phyloP scores from a whole-genome alignment of 495 filamentous ascomycete species.

The Poronia punctata region DNA sequence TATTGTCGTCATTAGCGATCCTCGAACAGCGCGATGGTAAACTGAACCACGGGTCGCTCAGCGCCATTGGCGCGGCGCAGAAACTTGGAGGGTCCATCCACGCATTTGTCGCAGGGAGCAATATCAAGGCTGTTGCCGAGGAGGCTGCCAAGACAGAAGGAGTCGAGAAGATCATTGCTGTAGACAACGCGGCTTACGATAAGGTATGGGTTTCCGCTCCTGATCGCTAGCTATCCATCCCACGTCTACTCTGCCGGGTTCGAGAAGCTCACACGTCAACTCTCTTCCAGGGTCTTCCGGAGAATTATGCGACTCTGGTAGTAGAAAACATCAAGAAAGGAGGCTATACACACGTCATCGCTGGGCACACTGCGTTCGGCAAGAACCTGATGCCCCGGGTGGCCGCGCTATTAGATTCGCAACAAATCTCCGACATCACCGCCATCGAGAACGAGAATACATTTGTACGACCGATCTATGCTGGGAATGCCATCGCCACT shows the following conservation, averaged over 20 bases:
- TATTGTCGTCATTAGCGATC: conserved; percentile 82
- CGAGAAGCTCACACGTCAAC: background rate
- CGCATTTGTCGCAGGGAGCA: conserved; percentile 80
- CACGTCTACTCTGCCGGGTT: background rate
- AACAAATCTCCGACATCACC: conserved; percentile 90
- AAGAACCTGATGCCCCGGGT: conserved; percentile 94
- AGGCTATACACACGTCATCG: conserved; percentile 83
- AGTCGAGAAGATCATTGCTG: conserved; percentile 80
- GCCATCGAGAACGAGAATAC: conserved; percentile 83
- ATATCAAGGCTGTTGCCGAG: conserved; percentile 70
- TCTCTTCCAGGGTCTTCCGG: conserved; percentile 72
- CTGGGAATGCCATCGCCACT: conserved; percentile 95
- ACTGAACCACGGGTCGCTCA: conserved; percentile 73
- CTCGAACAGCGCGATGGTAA: conserved; percentile 92
- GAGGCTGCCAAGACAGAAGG: conserved; percentile 87
- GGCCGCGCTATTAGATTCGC: conserved; percentile 85
- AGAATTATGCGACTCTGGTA: conserved; percentile 90
- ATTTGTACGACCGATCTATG: conserved; percentile 95
- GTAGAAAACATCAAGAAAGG: conserved; percentile 94
- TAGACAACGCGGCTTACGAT: conserved; percentile 86
- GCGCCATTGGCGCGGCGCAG: conserved; percentile 78
- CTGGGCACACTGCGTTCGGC: conserved; percentile 90
- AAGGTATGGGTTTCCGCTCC: conserved; percentile 49
- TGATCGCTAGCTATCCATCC: background rate
- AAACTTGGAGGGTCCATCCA: conserved; percentile 82